Evolutionary conservation across 108 stramenopile species (phyloP).

Genomic region (Epipyxis sp.): DNA sequence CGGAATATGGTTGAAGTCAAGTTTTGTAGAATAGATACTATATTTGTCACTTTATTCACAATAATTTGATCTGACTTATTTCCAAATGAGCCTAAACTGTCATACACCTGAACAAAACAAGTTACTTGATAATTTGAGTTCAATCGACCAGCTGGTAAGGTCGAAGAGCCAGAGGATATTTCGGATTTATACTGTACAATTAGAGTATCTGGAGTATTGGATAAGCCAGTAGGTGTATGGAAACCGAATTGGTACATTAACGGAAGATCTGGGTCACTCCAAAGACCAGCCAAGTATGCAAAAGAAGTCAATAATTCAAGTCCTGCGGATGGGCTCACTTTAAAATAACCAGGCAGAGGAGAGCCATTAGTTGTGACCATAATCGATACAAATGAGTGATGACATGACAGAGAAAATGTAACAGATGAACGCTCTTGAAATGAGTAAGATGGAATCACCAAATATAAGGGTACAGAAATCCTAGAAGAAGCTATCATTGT

Average conservation of each 20-base stretch:
- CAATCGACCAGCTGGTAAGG: background rate
- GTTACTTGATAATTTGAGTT: background rate
- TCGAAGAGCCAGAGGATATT: background rate
- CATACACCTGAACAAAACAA: background rate
- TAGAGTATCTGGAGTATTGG: too few species aligned
- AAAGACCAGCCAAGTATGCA: background rate
- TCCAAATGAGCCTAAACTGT: background rate
- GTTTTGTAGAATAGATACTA: background rate
- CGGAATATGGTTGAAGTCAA: background rate
- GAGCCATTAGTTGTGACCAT: background rate
- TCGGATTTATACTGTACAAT: background rate
- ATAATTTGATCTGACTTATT: background rate
- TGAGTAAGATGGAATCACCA: too few species aligned
- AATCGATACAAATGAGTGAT: background rate
- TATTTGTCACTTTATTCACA: background rate
- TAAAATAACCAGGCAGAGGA: background rate
- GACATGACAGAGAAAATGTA: too few species aligned
- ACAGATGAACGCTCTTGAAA: too few species aligned
- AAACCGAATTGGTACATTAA: background rate
- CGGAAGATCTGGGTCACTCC: background rate
- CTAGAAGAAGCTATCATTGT: too few species aligned
- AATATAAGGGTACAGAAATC: too few species aligned
- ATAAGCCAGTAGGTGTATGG: background rate
- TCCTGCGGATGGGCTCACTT: background rate
- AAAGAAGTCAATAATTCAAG: background rate